Conservation (phyloP, 768 basidiomycete genomes). For the Serendipita sp. region DNA sequence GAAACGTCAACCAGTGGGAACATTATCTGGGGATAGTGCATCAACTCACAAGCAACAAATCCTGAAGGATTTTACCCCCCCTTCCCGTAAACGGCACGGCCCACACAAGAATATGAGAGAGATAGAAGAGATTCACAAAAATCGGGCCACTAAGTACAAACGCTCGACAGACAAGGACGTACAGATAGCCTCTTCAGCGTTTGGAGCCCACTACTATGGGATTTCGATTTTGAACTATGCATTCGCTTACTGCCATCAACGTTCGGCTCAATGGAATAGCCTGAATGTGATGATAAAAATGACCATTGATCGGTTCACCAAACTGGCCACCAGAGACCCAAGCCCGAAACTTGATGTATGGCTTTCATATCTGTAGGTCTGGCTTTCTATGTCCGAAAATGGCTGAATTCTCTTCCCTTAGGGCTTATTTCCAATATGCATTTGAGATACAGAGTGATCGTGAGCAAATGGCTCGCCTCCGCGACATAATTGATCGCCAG, state of each 20-base stretch:
- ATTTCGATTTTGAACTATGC: neutral
- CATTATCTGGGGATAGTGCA: neutral
- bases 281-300: neutral
- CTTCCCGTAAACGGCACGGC: neutral
- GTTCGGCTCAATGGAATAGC: neutral
- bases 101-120: neutral
- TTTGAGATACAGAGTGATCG: constrained; percentile 2
- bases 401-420: neutral
- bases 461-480: neutral
- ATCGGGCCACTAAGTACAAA: neutral
- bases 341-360: neutral
- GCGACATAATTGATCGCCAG: neutral
- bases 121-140: neutral
- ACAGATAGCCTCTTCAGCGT: neutral
- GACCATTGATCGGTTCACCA: neutral
- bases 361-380: neutral
- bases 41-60: neutral
- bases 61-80: neutral
- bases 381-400: neutral
- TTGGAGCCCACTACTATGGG: neutral
- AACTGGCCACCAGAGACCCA: neutral
- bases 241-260: neutral
- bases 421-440: neutral
- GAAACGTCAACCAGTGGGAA: neutral
- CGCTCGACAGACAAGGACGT: neutral